Conservation (phyloP, 2,329 filamentous ascomycete species). For the Calcarisporium arbuscula region DNA sequence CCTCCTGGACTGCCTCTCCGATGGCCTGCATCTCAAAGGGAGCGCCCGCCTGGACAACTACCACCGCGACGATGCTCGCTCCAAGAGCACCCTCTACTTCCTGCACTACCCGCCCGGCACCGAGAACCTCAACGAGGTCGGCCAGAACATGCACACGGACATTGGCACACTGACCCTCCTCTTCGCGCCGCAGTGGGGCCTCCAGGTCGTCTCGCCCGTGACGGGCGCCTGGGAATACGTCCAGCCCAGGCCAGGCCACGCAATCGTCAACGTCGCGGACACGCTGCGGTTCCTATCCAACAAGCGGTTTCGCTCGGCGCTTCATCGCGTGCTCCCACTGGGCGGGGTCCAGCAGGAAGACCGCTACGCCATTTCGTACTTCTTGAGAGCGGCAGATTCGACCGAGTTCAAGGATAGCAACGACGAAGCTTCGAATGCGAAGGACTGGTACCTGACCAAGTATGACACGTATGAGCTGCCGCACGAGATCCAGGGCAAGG, state of each 20-base stretch:
- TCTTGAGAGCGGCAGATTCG: background rate
- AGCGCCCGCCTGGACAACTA: constrained; percentile 38
- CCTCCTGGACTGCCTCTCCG: constrained; percentile 41
- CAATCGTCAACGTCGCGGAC: constrained; percentile 28
- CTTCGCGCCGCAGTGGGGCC: constrained; percentile 21
- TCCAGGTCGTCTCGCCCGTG: constrained; percentile 15
- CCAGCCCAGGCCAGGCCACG: constrained; percentile 18
- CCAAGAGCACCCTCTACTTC: constrained; percentile 41
- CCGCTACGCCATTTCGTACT: constrained; percentile 1
- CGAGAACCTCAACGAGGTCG: background rate
- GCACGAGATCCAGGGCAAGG: background rate
- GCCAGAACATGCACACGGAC: constrained; percentile 23
- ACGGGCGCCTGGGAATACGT: constrained; percentile 17
- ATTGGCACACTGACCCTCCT: constrained; percentile 21
- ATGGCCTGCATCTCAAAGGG: constrained; percentile 35
- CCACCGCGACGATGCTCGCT: constrained; percentile 41
- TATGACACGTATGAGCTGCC: constrained; percentile 1
- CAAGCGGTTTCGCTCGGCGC: background rate
- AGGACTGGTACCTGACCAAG: constrained; percentile 3
- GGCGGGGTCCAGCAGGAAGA: background rate
- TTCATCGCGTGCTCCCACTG: constrained; percentile 1
- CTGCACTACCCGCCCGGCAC: constrained; percentile 40
- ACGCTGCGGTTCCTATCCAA: constrained; percentile 13
- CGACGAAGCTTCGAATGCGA: background rate
- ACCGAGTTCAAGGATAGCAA: background rate